Conservation (phyloP, 2,329 filamentous ascomycete species). For the Ceratocystis destructans region DNA sequence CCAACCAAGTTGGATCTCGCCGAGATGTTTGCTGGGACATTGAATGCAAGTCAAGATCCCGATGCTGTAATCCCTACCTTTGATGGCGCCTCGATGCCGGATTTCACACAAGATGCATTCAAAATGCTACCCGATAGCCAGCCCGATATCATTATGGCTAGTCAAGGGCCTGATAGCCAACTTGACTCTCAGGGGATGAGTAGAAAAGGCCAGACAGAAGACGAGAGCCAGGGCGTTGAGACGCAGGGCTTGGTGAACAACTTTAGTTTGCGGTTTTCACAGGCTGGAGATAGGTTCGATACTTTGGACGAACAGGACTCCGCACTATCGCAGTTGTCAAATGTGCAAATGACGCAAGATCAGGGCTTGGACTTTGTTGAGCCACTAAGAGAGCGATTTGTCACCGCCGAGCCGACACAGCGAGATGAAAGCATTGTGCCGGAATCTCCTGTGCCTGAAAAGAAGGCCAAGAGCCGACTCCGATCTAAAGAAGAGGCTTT, state of each 20-base stretch:
- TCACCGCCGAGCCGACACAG: slow-evolving; percentile 32
- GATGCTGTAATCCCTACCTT: slow-evolving; percentile 24
- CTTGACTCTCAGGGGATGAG: slow-evolving; percentile 23
- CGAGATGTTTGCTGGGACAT: slow-evolving; percentile 81
- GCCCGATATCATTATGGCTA: slow-evolving; percentile 38
- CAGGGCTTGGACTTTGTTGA: slow-evolving; percentile 60
- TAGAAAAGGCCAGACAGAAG: slow-evolving; percentile 21
- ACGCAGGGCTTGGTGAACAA: slow-evolving; percentile 14
- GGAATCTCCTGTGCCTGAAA: slow-evolving; percentile 49
- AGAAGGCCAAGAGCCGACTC: slow-evolving; percentile 25
- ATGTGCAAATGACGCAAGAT: slow-evolving; percentile 52
- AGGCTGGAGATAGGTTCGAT: slow-evolving; percentile 57
- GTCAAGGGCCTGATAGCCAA: slow-evolving; percentile 31
- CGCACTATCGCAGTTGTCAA: slow-evolving; percentile 11
- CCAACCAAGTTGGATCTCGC: slow-evolving; percentile 61
- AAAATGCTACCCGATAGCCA: slow-evolving; percentile 22
- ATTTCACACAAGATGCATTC: slow-evolving; percentile 19
- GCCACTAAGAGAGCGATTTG: slow-evolving; percentile 54
- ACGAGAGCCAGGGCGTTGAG: slow-evolving; percentile 26
- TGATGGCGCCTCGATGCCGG: slow-evolving; percentile 13
- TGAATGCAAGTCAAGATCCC: slow-evolving; percentile 50
- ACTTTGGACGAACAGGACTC: background rate
- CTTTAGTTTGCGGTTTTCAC: slow-evolving; percentile 32
- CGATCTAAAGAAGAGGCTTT: slow-evolving; percentile 30
- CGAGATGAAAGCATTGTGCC: slow-evolving; percentile 30